These are phyloP conservation scores for Candida quercuum DNA, from an alignment of 805 yeast species.

Conservation along the genomic window DNA sequence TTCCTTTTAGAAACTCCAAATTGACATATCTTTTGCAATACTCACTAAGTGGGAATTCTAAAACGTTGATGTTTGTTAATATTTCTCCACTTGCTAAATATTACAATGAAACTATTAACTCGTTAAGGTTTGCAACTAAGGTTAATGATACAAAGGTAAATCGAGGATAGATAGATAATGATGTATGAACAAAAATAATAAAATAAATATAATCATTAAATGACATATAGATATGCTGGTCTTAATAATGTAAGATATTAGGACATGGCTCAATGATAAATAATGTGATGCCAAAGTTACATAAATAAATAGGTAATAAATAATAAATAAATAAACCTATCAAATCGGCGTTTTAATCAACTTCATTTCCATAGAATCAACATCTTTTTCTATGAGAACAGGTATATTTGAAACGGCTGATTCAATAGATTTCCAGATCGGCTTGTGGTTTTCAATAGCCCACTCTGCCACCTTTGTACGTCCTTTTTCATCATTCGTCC, in stretches of 20 bases:
- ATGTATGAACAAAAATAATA: conserved; percentile 3
- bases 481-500: conserved; percentile 23
- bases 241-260: too few species aligned
- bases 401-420: conserved; percentile 6
- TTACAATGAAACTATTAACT: conserved; percentile 73
- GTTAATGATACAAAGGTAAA: conserved; percentile 52
- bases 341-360: too few species aligned
- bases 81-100: conserved; percentile 63
- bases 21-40: conserved; percentile 81
- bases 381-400: background rate
- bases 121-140: conserved; percentile 84
- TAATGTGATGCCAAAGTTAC: background rate
- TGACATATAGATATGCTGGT: too few species aligned
- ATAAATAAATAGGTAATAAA: background rate
- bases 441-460: conserved; percentile 30
- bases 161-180: background rate
- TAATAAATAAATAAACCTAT: background rate
- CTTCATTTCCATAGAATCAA: background rate
- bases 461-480: conserved; percentile 24
- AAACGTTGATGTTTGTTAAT: conserved; percentile 91
- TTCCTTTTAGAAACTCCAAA: conserved; percentile 93
- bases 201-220: too few species aligned
- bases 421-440: conserved; percentile 33
- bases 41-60: conserved; percentile 80
- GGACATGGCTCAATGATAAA: too few species aligned